Evolutionary conservation across 176 grass and related monocot species (phyloP), one percentile per base, ranked within the genome.

Genomic region (Oryza nivara): DNA sequence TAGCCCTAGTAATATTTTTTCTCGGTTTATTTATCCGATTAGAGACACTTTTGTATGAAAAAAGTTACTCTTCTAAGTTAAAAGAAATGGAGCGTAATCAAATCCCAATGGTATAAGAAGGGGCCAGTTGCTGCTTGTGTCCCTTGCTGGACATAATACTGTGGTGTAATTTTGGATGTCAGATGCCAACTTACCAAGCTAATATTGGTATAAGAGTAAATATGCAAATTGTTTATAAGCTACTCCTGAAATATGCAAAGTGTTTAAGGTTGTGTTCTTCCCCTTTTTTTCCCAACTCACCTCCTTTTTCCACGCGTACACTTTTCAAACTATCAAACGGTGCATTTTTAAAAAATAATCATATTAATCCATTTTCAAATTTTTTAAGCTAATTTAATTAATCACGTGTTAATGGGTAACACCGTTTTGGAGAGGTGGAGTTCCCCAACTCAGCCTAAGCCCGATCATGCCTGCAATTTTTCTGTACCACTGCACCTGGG

Each of bases 21-120:
- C 16, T 19, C 73, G 48, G 17, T 90, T 90, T 87, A 83, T 83
- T 83, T 90, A 80, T 84, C 11, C 46, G 51, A 49, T 14, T 82
- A 60, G 67, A 80, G 58, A 65, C 49, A 30, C 28, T n/a, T 83
- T 32, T 67, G 61, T 30, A 65, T 70, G 47, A 48, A 78, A 79
- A 79, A 11, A 1, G 40, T 4, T 2, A 1, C 15, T 68, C 6
- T 75, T 44, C 6, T 17, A 49, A 82, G 35, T 56, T 83, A 74
- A 79, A 3, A 56, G 20, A 28, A 46, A 58, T 46, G 1, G 14
- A 81, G 19, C 35, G 20, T 61, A 69, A 43, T 65, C 64, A 34
- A 41, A 61, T 44, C 5, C 45, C n/a, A 51, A 4, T 63, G 58
- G 58, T 63, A 48, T 63, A 48, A 58, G 19, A 89, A 65, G 11